Base-by-base conservation (phyloP, 306 rosid genomes). In the Comarum palustre region DNA sequence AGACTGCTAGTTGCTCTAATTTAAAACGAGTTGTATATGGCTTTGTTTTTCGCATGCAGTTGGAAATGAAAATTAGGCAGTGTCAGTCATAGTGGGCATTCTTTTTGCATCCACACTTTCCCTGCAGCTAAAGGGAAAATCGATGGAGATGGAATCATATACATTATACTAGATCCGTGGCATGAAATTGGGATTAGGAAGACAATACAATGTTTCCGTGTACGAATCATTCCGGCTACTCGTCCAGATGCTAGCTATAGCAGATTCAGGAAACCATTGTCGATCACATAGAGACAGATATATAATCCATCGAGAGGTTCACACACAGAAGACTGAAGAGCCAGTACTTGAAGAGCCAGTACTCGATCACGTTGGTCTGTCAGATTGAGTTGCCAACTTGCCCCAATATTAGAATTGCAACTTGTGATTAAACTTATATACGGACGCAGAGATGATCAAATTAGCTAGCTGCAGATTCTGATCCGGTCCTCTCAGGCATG, bases 151-250 rank as follows among this genome's bases (percentile, higher is more conserved):
- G 19, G 73, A 42, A 32, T 50, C 73, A 69, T 36, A 20, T 22
- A 50, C 55, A 48, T 17, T 6, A 46, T 14, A 46, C 19, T 46
- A 46, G 19, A 46, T 46, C 50, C 50, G 15, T 4, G 4, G 4
- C 52, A 47, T 47, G 57, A 6, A 51, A 19, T 19, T 51, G 12
- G 57, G 25, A 51, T 51, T 51, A 1, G 27, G 27, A 51, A 51
- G 25, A 57, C 17, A 57, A 11, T 55, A 11, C 11, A 7, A 13
- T 71, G 75, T 71, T 57, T 71, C 54, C 66, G 4, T 19, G 54
- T 39, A 71, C 54, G 75, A 71, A 46, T 71, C 42, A 71, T 71
- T 71, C 66, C 66, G 13, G 75, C 57, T 25, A 51, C 52, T 47
- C 20, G 20, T 20, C 57, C 24, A 6, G 24, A 6, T 5, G 25